Base-by-base conservation (phyloP, 2,329 filamentous ascomycete species). In the Curvularia lunata region DNA sequence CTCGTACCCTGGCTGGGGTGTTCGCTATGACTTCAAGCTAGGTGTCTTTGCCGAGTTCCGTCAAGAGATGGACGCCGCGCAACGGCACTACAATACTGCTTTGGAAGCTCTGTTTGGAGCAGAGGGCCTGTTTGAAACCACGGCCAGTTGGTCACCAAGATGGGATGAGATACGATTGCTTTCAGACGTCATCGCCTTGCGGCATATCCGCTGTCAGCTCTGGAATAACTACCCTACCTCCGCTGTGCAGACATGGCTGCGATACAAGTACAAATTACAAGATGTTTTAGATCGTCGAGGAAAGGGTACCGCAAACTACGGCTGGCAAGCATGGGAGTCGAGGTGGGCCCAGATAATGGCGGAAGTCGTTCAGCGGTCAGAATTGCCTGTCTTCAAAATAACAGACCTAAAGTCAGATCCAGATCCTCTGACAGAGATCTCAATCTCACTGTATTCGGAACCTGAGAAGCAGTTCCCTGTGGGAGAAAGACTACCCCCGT, bases 121-220 rank as follows among this genome's bases (percentile, higher is more conserved):
- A 27, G 94, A 97, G 59, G 80, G 80, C 69, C 85, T 97, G 6
- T 87, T 97, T 67, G 93, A 97, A 70, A 88, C 89, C 13, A 94
- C 96, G 56, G 90, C 92, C 4, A 93, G 88, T 70, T 97, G 93
- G 93, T 93, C 88, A 66, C 88, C 91, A 16, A 85, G 92, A 58
- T 99, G 94, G 85, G 91, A 97, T 71, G 92, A 98, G 75, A 92
- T 91, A n/a, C 86, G 95, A n/a, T 79, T 95, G 28, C 77, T 98
- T 37, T 90, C 91, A 2, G 95, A 99, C 75, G 79, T 89, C 10
- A 85, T 96, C 63, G 88, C 91, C 0, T 85, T 97, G 51, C 89
- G 94, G 48, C 88, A 90, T 52, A 82, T 98, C 18, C 88, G 94
- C 37, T 95, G 93, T 72, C 82, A 96, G 50, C 78, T 98, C 5